Percentiles rank a stretch among this genome's conserved stretches.
phyloP scores from a whole-genome alignment of 2,329 filamentous ascomycete genomes.

The Ceratocystis colombiana region DNA sequence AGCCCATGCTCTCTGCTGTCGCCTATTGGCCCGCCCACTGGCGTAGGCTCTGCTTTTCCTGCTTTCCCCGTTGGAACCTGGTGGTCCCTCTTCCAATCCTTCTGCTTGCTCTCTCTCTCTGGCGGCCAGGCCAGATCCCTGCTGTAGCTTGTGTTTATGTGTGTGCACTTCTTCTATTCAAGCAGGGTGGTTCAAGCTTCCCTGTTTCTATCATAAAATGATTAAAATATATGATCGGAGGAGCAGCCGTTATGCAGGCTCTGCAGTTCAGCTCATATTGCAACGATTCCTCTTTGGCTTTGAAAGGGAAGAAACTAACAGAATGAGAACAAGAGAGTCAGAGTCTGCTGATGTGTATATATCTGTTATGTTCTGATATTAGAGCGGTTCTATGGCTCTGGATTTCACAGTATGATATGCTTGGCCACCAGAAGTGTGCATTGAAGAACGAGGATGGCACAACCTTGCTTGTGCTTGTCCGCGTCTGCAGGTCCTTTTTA shows the following conservation, averaged over 20 bases:
- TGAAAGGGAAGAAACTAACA: not conserved
- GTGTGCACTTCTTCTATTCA: not conserved
- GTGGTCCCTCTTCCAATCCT: not conserved
- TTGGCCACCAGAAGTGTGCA: no score
- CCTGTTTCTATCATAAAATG: constrained; percentile 15
- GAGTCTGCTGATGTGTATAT: not conserved
- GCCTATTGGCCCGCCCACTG: not conserved
- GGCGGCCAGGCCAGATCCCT: not conserved
- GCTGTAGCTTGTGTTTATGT: not conserved
- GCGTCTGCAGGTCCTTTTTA: not conserved
- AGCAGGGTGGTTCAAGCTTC: not conserved
- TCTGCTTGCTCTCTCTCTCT: not conserved
- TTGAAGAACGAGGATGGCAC: no score
- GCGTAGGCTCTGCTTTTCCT: not conserved
- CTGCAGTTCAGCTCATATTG: constrained; percentile 13
- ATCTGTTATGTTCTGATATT: not conserved
- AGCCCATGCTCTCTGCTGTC: not conserved
- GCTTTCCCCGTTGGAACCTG: not conserved
- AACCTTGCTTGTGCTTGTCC: no score
- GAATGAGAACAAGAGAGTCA: not conserved
- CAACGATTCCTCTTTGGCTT: not conserved
- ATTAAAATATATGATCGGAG: constrained; percentile 8
- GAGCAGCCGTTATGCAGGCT: constrained; percentile 6
- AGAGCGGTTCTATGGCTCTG: no score
- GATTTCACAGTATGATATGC: no score